Evolutionary conservation across 2,329 filamentous ascomycete species (phyloP).

Genomic region (Penicillium oxalicum): DNA sequence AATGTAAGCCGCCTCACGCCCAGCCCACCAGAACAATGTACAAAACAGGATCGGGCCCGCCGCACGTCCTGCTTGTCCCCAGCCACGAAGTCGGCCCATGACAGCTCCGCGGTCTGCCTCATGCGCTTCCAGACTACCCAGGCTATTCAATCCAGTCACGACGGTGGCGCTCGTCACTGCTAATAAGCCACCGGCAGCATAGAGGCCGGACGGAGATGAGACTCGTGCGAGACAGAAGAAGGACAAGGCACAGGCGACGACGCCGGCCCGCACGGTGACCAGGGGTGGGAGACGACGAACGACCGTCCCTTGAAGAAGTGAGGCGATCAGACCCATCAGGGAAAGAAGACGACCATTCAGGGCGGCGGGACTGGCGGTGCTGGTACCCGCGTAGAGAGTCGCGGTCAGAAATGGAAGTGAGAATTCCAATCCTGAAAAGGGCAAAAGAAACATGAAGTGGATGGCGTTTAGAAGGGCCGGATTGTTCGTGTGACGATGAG

Average conservation of each 20-base stretch:
- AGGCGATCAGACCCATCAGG: constrained; percentile 84
- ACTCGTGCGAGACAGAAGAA: constrained; percentile 74
- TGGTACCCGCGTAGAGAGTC: constrained; percentile 75
- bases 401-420: constrained; percentile 96
- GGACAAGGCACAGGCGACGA: constrained; percentile 68
- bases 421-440: constrained; percentile 98
- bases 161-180: constrained; percentile 91
- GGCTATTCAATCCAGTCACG: constrained; percentile 84
- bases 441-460: constrained; percentile 87
- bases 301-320: constrained; percentile 86
- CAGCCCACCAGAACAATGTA: constrained; percentile 97
- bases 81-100: constrained; percentile 72
- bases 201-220: constrained; percentile 63
- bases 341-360: constrained; percentile 82
- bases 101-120: constrained; percentile 78
- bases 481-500: constrained; percentile 63
- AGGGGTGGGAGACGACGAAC: constrained; percentile 79
- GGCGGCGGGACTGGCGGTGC: constrained; percentile 49
- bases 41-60: constrained; percentile 87
- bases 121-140: constrained; percentile 82
- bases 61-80: constrained; percentile 80
- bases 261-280: constrained; percentile 70
- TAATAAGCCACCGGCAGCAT: constrained; percentile 73
- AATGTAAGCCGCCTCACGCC: constrained; percentile 75
- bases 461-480: constrained; percentile 74